Percentiles rank a stretch among this genome's conserved stretches.
Evolutionary conservation across 805 yeast species (phyloP).

Genomic region (Pachysolen tannophilus): DNA sequence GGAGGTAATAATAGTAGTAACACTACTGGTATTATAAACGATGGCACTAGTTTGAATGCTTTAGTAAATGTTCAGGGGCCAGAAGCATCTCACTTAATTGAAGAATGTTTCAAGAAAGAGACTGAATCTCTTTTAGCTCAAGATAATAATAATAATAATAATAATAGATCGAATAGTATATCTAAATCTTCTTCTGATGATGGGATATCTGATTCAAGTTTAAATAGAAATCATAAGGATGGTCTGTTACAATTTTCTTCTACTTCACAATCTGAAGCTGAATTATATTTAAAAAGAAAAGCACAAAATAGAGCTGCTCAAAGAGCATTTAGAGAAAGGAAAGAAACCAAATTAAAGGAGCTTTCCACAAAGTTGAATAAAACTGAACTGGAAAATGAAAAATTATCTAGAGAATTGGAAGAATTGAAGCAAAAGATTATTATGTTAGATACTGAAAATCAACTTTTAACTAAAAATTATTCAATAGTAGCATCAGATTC

Average conservation of each 20-base stretch:
- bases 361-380: constrained; percentile 49
- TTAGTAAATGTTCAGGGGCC: background rate
- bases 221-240: no score
- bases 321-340: constrained; percentile 77
- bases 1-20: background rate
- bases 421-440: constrained; percentile 44
- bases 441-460: constrained; percentile 55
- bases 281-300: constrained; percentile 49
- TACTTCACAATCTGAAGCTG: constrained; percentile 27
- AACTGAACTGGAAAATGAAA: constrained; percentile 47
- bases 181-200: no score
- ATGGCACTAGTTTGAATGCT: background rate
- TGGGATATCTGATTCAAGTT: no score
- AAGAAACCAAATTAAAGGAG: constrained; percentile 64
- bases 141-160: background rate
- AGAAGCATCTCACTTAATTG: background rate
- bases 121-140: background rate
- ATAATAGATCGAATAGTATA: background rate
- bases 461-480: constrained; percentile 34
- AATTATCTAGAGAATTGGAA: constrained; percentile 40
- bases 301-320: constrained; percentile 86
- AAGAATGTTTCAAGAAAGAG: constrained; percentile 4
- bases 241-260: no score
- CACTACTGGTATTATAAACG: background rate
- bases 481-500: background rate